Percentiles rank a stretch among this genome's conserved stretches.
These are phyloP conservation scores for Spergularia marina DNA, from an alignment of 148 eudicot species.

Conservation along the genomic window DNA sequence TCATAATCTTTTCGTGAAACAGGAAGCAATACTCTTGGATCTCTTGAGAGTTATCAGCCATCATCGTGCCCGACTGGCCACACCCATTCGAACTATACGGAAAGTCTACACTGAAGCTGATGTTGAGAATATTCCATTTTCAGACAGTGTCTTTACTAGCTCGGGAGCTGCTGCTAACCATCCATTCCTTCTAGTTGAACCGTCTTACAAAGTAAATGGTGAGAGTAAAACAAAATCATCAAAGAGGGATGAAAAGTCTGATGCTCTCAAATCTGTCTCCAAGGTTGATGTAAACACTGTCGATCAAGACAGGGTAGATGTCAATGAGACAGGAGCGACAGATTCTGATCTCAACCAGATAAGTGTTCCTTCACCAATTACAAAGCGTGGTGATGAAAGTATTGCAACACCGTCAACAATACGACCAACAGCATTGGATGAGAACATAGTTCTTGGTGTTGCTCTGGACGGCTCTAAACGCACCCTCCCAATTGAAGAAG, in stretches of 20 bases:
- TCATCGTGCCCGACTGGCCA: slow-evolving; percentile 87
- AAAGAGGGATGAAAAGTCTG: slow-evolving; percentile 41
- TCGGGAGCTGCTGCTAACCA: slow-evolving; percentile 46
- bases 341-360: slow-evolving; percentile 29
- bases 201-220: slow-evolving; percentile 64
- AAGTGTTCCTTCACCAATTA: slow-evolving; percentile 26
- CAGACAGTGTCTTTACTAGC: slow-evolving; percentile 47
- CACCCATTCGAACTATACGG: slow-evolving; percentile 86
- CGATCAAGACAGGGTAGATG: slow-evolving; percentile 23
- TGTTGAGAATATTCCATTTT: slow-evolving; percentile 52
- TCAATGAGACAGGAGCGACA: slow-evolving; percentile 31
- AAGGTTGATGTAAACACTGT: slow-evolving; percentile 34
- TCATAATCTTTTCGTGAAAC: slow-evolving; percentile 14
- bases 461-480: slow-evolving; percentile 94
- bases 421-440: slow-evolving; percentile 63
- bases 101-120: slow-evolving; percentile 59
- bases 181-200: slow-evolving; percentile 71
- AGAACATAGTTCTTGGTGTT: slow-evolving; percentile 88
- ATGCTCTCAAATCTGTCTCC: slow-evolving; percentile 25
- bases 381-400: slow-evolving; percentile 31
- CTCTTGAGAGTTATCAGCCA: slow-evolving; percentile 84
- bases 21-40: slow-evolving; percentile 87
- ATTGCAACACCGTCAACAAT: slow-evolving; percentile 28
- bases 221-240: slow-evolving; percentile 58
- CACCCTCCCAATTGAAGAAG: slow-evolving; percentile 89